Evolutionary conservation across 169 alveolate species (phyloP), one percentile per base, ranked within the genome.

Genomic region (Plasmodium inui): DNA sequence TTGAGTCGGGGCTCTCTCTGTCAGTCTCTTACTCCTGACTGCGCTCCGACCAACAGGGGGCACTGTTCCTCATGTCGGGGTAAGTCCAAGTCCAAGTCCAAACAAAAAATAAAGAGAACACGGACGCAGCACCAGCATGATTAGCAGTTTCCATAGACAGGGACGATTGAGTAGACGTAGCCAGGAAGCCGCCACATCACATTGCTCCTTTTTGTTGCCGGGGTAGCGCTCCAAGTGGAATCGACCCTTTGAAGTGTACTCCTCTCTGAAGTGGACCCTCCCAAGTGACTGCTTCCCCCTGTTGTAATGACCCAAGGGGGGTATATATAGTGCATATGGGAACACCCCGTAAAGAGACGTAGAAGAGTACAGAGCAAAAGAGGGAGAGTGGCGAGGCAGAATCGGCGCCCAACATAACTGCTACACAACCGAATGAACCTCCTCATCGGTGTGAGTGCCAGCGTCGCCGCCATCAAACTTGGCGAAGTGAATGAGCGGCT

Each of bases 401-500:
- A 9, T 5, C 57, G n/a, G 6, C 5, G 0, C 57, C 12, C 44
- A 37, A 37, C 44, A 1, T 46, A 46, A 46, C 44, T 2, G 6
- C 44, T 2, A 0, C 0, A 1, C 44, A 6, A 8, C 44, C 44
- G 44, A 9, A 92, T 80, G 94, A 96, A 97, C 37, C 22, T 97
- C 7, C 92, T 97, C 57, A 89, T 97, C 44, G 99, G 98, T 1
- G 94, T 97, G 17, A 95, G 98, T 3, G 99, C 98, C 2, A 96
- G 98, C 70, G 97, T 98, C n/a, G 98, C 99, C 28, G 97, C 98
- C 10, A 96, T 97, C n/a, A 98, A 97, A 83, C 80, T 96, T 8
- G 89, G 93, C 10, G 97, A 96, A 82, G 90, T 98, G 53, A 50
- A 96, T 4, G 92, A 93, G 12, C 50, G 74, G 10, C 70, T 98